Evolutionary conservation across 768 basidiomycete species (phyloP).

Genomic region (Tylopilus cervinicoccineus): DNA sequence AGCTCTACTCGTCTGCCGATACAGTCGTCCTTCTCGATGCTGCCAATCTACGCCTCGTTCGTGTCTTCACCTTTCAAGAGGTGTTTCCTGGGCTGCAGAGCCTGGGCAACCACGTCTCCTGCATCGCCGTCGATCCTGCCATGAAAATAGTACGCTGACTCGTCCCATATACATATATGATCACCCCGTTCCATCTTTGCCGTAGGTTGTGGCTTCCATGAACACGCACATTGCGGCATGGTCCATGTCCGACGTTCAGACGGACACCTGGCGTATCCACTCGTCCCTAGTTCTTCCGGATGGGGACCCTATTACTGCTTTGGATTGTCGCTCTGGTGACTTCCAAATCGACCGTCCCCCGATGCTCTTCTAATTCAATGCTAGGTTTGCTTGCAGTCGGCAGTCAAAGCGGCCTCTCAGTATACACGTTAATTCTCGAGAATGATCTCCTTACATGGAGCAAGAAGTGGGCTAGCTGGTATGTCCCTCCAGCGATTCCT

Average conservation of each 20-base stretch:
- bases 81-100: constrained; percentile 63
- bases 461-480: constrained; percentile 71
- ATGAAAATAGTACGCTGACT: constrained; percentile 70
- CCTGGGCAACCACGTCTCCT: constrained; percentile 45
- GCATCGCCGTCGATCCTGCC: constrained; percentile 67
- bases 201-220: constrained; percentile 71
- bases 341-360: not conserved
- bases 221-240: constrained; percentile 69
- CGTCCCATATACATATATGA: constrained; percentile 5
- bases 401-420: constrained; percentile 53
- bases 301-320: constrained; percentile 48
- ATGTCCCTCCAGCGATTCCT: constrained; percentile 20
- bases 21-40: constrained; percentile 70
- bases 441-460: constrained; percentile 84
- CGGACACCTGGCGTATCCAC: constrained; percentile 73
- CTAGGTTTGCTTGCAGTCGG: constrained; percentile 78
- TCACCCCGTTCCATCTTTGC: constrained; percentile 9
- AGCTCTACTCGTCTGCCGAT: constrained; percentile 75
- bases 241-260: constrained; percentile 65
- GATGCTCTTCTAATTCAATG: constrained; percentile 23
- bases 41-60: constrained; percentile 56
- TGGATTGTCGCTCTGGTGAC: constrained; percentile 75
- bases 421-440: constrained; percentile 75
- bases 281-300: constrained; percentile 70
- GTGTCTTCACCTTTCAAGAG: constrained; percentile 76